Base-by-base conservation (phyloP, 495 filamentous ascomycete genomes). In the Parathielavia hyrcaniae region DNA sequence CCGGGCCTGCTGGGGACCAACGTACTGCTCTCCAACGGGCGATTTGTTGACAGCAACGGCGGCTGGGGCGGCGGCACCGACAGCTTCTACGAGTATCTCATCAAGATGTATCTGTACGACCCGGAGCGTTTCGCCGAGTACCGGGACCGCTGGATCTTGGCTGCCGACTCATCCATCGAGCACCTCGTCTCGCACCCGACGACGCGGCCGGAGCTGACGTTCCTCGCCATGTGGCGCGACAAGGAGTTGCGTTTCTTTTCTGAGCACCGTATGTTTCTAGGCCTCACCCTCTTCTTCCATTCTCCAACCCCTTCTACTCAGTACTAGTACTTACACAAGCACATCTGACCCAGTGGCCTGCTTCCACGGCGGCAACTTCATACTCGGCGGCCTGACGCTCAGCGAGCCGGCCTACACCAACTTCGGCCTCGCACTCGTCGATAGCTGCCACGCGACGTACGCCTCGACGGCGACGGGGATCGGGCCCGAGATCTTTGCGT, bases 71-170 rank as follows among this genome's bases (percentile, higher is more conserved):
- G 87, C 48, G 86, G 88, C 11, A 81, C 80, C 45, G 91, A 96
- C 71, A 87, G 83, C 23, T 93, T 85, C 74, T 96, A 95, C 70
- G 90, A 96, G 73, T 96, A 96, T 62, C 79, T 95, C 23, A 86
- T 96, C 69, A 96, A 96, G 77, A 92, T 93, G 88, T 95, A 85
- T 63, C 71, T 95, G 60, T 95, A 95, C 67, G 86, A 91, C 66
- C 78, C 85, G 12, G 54, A 70, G 36, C 80, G 83, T 10, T 95
- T 86, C 61, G 71, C 53, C 11, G 35, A 66, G 1, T 90, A 90
- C 72, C 79, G 75, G 57, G 84, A 90, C 61, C 81, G 85, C 56
- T 96, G 91, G 90, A 75, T 89, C 22, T 67, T 75, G 4, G 91
- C 91, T 7, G 88, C 85, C 20, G 85, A 95, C 58, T 90, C 86